Evolutionary conservation across 2,329 filamentous ascomycete genomes (phyloP), one percentile per base, ranked within the genome.

Genomic region (Arthroderma sp.): DNA sequence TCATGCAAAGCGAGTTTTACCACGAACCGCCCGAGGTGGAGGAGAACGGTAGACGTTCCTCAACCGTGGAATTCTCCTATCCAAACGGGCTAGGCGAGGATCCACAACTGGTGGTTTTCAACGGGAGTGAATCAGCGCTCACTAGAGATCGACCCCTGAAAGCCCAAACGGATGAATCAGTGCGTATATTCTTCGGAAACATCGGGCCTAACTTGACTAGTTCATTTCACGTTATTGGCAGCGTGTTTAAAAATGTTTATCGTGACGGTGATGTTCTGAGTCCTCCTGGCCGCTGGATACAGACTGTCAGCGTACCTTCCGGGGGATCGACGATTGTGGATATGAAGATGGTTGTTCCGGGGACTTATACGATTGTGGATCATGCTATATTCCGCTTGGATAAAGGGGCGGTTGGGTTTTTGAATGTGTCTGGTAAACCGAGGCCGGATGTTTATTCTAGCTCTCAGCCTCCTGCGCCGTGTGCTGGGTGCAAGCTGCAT

Each of bases 1-100:
- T 64, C 11, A 58, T 64, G 55, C 61, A 64, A 48, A 63, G 59
- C 48, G 61, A 63, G 44, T 60, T 62, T 44, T 64, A 63, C 47
- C 58, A 62, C 36, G 61, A 64, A 47, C 58, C 60, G 5, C 61
- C 61, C 0, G 59, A 63, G 41, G 44, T 51, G 1, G 51, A 51
- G n/a, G 60, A 57, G 6, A 48, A 62, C 43, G 60, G 61, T 0
- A 56, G 55, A 5, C 52, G 48, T 0, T 58, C 55, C 2, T 44
- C 51, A 4, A 50, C 46, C 1, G 61, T 64, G 5, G 60, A 62
- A 33, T 63, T 62, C 42, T 63, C 60, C 1, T 63, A 61, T 46
- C 59, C 59, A 6, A 55, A 56, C 27, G 59, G 52, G 2, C 50
- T 62, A 34, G 57, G 56, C 40, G 60, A 63, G 45, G 56, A 60